These are phyloP conservation scores for Solanum sejunctum DNA, from an alignment of 257 asterid genomes.

Conservation along the genomic window DNA sequence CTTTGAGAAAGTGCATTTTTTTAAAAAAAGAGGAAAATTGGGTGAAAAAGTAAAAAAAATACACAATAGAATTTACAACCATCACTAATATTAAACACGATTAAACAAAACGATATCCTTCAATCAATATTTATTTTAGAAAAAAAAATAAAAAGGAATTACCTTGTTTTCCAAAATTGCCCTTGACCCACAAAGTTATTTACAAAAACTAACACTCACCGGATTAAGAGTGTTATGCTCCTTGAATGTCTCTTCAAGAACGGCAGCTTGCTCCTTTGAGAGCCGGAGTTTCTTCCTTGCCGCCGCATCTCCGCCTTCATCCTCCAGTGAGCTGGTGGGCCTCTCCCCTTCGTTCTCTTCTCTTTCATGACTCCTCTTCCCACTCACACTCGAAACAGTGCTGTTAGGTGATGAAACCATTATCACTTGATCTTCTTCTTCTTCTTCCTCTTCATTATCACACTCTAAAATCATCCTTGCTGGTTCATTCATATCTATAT, in stretches of 20 bases:
- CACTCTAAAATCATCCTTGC: conserved; percentile 15
- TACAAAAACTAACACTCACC: conserved; percentile 36
- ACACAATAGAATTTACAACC: not conserved
- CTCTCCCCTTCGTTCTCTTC: conserved; percentile 64
- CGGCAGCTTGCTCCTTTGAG: conserved; percentile 83
- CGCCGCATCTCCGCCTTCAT: conserved; percentile 66
- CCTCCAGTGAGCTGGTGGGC: conserved; percentile 61
- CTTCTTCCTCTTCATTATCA: conserved; percentile 26
- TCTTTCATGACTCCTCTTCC: conserved; percentile 44
- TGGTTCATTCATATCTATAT: conserved; percentile 70
- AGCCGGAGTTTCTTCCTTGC: conserved; percentile 88
- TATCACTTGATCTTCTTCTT: conserved; percentile 20
- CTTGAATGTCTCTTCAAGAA: conserved; percentile 88
- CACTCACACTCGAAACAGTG: conserved; percentile 86
- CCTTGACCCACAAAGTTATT: not conserved
- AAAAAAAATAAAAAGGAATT: not conserved
- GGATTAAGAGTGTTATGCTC: conserved; percentile 86
- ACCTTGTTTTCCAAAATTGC: not conserved
- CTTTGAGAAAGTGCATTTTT: not conserved
- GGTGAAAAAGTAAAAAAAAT: not conserved
- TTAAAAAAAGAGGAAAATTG: not conserved
- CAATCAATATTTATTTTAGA: not conserved
- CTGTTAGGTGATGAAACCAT: conserved; percentile 87
- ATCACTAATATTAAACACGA: not conserved
- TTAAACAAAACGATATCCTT: not conserved